Evolutionary conservation across 192 early-diverging fungal genomes (phyloP).

Genomic region (Geosiphon pyriformis): DNA sequence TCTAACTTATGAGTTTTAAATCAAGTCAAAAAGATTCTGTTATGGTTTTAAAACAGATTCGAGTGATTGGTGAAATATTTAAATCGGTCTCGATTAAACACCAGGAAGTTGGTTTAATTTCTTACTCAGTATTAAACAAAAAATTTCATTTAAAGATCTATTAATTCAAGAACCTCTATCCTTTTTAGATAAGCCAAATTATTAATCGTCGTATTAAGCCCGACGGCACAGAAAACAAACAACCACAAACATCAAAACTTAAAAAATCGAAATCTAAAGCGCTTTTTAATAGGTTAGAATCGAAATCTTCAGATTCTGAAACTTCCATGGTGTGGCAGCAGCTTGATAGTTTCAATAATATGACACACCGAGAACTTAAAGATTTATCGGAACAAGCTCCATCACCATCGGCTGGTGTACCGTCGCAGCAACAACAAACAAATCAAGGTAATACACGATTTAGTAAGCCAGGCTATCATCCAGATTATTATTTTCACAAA

Average conservation of each 20-base stretch:
- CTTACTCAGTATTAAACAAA: not conserved
- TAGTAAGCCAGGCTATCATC: not conserved
- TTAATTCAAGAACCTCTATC: not conserved
- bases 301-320: not conserved
- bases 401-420: not conserved
- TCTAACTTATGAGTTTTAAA: not conserved
- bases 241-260: not conserved
- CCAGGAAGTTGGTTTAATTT: not conserved
- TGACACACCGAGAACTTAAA: constrained; percentile 10
- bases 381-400: not conserved
- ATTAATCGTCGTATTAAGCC: constrained; percentile 5
- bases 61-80: constrained; percentile 6
- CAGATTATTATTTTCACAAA: not conserved
- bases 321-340: not conserved
- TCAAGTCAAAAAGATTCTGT: constrained; percentile 17
- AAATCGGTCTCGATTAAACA: constrained; percentile 11
- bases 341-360: constrained; percentile 4
- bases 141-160: not conserved
- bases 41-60: constrained; percentile 3
- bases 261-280: not conserved
- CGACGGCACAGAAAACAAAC: constrained; percentile 24
- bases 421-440: not conserved
- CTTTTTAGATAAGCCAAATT: constrained; percentile 1
- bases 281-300: not conserved
- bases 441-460: not conserved